A percentile compares a stretch with the other conserved stretches of the same genome.
Evolutionary conservation across 2,329 filamentous ascomycete genomes (phyloP).

Genomic region (Leptographium galeiforme): DNA sequence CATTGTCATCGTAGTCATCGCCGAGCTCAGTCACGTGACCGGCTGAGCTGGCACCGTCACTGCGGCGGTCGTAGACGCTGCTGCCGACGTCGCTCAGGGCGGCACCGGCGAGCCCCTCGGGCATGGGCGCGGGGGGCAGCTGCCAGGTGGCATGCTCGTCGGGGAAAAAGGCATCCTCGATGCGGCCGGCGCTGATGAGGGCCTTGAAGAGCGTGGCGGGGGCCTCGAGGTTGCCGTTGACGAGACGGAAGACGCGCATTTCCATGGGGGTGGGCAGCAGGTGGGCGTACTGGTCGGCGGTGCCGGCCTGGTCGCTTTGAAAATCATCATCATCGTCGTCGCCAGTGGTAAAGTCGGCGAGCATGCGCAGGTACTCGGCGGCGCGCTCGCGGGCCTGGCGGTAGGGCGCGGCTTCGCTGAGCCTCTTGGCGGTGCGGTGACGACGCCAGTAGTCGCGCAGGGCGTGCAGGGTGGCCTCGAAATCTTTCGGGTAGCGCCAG

Average conservation of each 20-base stretch:
- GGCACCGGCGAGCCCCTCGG: background rate
- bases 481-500: slow-evolving; percentile 3
- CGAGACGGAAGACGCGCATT: slow-evolving; percentile 8
- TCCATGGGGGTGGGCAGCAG: slow-evolving; percentile 1
- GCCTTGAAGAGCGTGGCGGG: slow-evolving; percentile 8
- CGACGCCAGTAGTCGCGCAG: slow-evolving; percentile 7
- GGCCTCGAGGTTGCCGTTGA: slow-evolving; percentile 9
- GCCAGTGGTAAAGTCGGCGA: background rate
- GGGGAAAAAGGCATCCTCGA: slow-evolving; percentile 8
- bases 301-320: background rate
- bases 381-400: background rate
- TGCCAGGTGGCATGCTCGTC: slow-evolving; percentile 7
- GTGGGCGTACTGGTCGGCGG: background rate
- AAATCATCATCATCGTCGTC: background rate
- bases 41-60: background rate
- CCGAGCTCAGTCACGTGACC: background rate
- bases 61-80: background rate
- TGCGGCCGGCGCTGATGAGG: slow-evolving; percentile 5
- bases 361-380: slow-evolving; percentile 2
- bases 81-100: background rate
- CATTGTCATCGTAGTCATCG: background rate
- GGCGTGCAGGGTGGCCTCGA: background rate
- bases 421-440: background rate
- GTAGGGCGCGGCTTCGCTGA: slow-evolving; percentile 4
- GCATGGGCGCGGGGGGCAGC: background rate